Percentiles rank a stretch among this genome's conserved stretches.
Evolutionary conservation across 768 basidiomycete species (phyloP).

Genomic region (Leccinellum luteum): DNA sequence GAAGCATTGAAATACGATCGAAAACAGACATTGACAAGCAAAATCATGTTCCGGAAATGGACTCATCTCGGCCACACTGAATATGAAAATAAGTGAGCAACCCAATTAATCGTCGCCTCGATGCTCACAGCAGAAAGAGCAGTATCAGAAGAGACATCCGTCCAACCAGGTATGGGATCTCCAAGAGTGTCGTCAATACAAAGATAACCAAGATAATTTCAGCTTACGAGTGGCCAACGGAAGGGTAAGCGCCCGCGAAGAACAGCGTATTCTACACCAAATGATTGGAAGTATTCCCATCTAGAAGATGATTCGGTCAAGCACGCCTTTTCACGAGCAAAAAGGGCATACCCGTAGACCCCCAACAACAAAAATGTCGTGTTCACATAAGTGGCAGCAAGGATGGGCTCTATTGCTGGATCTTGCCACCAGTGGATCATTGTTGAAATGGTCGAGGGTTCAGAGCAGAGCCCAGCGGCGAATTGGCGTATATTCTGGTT

Average conservation of each 20-base stretch:
- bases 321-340: not conserved
- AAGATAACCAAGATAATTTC: not conserved
- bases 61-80: conserved; percentile 3
- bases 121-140: conserved; percentile 15
- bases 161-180: conserved; percentile 28
- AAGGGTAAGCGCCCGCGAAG: conserved; percentile 18
- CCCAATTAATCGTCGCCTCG: too few relatives aligned
- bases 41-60: not conserved
- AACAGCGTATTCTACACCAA: conserved; percentile 21
- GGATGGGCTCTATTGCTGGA: too few relatives aligned
- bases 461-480: too few relatives aligned
- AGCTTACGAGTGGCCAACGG: conserved; percentile 24
- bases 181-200: not conserved
- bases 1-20: not conserved
- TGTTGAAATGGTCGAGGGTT: too few relatives aligned
- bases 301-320: conserved; percentile 5
- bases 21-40: conserved; percentile 20
- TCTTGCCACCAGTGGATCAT: too few relatives aligned
- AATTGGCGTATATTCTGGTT: too few relatives aligned
- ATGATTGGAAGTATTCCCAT: conserved; percentile 23
- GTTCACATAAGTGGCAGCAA: too few relatives aligned
- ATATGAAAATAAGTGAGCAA: not conserved
- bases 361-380: not conserved
- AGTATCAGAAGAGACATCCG: conserved; percentile 10
- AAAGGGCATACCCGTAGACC: conserved; percentile 12